Base-by-base conservation (phyloP, 2,329 filamentous ascomycete genomes). In the Monosporascus sp. region DNA sequence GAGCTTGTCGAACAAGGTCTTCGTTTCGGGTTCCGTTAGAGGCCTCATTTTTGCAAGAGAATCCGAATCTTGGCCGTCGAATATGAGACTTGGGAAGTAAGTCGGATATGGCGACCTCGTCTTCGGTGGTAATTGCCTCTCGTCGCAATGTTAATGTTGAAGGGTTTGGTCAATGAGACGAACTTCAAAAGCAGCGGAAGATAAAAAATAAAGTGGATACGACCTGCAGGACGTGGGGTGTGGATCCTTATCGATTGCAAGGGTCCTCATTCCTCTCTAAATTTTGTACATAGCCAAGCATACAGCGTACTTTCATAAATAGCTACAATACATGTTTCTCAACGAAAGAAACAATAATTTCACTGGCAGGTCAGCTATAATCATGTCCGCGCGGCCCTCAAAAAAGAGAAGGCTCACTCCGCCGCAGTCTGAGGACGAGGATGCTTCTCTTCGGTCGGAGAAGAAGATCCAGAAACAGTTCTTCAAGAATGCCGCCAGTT, bases 1-100 rank as follows among this genome's bases (percentile, higher is more conserved):
- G 41, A 99, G 84, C 78, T 97, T 96, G 63, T 87, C 83, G 73
- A 97, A 95, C 64, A 97, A 84, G 1, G 88, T 89, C 70, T 89
- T 84, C 54, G 86, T 89, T 74, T 91, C 88, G 67, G 78, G 73
- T 71, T 91, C 91, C 53, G 91, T 94, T 61, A 96, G 83, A 50
- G 87, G 83, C 52, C 91, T 84, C 90, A 96, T 95, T 47, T 64
- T 82, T 31, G 31, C 31, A 35, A 9, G 46, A 26, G 20, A 11
- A 27, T 37, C 17, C 19, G 27, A 48, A 48, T 35, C 4, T 35
- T 5, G 9, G 31, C 11, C 9, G 31, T 35, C 9, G 31, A 35
- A 35, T 35, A 35, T 35, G 5, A 2, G 31, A 5, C 31, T 14
- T 14, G 5, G 31, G 9, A 35, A 5, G 31, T 14, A 5, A 35